Evolutionary conservation across 495 filamentous ascomycete genomes (phyloP).

Genomic region (Aspergillus nanangensis): DNA sequence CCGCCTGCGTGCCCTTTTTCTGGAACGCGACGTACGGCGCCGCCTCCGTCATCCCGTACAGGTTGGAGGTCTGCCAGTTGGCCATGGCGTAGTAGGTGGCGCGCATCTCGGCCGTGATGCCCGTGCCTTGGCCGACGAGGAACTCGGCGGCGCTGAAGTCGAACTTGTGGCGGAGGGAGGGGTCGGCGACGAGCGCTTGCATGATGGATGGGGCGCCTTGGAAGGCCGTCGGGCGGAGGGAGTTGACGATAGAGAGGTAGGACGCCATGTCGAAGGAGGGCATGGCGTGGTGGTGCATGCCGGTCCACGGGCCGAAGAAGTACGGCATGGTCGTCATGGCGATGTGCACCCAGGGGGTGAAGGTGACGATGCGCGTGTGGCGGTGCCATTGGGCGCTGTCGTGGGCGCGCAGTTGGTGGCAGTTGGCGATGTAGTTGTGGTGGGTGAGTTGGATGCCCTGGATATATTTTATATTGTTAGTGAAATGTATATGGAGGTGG

Average conservation of each 20-base stretch:
- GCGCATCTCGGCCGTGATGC: background rate
- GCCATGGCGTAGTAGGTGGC: background rate
- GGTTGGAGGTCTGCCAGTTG: background rate
- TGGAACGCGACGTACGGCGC: background rate
- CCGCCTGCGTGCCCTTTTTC: too few species aligned
- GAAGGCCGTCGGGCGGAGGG: background rate
- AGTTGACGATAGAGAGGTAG: background rate
- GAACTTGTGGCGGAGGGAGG: background rate
- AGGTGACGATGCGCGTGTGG: background rate
- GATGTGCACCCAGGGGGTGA: slow-evolving; percentile 1
- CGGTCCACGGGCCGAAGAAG: background rate
- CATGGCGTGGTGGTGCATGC: background rate
- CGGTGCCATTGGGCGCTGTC: background rate
- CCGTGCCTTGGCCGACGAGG: background rate
- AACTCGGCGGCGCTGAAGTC: background rate
- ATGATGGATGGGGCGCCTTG: background rate
- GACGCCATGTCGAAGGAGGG: background rate
- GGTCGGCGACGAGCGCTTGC: background rate
- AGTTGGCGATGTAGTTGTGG: slow-evolving; percentile 1
- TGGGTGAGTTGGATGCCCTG: slow-evolving; percentile 1
- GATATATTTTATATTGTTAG: too few species aligned
- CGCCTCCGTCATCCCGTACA: slow-evolving; percentile 2
- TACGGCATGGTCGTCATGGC: background rate
- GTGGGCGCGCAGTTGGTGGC: slow-evolving; percentile 1
- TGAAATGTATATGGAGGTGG: too few species aligned